Evolutionary conservation across 2,329 filamentous ascomycete species (phyloP).

Genomic region (Colletotrichum sp.): DNA sequence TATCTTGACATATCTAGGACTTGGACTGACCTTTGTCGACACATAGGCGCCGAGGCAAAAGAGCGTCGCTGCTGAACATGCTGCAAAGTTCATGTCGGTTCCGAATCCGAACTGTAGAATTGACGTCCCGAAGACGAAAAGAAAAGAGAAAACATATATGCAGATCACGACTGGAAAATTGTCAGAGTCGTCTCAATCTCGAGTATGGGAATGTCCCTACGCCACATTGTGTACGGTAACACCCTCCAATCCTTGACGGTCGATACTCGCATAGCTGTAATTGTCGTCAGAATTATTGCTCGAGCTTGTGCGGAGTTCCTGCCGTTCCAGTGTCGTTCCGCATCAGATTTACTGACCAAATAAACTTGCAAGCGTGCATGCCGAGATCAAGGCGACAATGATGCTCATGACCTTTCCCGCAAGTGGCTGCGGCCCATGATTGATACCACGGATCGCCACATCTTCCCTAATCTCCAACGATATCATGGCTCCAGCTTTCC

Average conservation of each 20-base stretch:
- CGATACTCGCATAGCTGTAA: not conserved
- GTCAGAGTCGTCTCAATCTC: not conserved
- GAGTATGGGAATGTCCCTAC: not conserved
- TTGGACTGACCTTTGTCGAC: not conserved
- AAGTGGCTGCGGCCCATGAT: not conserved
- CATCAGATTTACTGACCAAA: not conserved
- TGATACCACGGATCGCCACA: slow-evolving; percentile 3
- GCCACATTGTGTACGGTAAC: slow-evolving; percentile 12
- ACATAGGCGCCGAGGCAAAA: slow-evolving; percentile 13
- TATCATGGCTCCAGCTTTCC: not conserved
- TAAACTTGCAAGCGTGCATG: not conserved
- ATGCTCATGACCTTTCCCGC: slow-evolving; percentile 12
- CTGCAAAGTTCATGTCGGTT: slow-evolving; percentile 1
- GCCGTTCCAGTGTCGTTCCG: not conserved
- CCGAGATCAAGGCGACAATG: slow-evolving; percentile 10
- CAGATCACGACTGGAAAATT: not conserved
- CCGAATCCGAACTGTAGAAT: slow-evolving; percentile 13
- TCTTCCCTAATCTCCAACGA: not conserved
- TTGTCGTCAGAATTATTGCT: not conserved
- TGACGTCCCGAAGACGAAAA: slow-evolving; percentile 13
- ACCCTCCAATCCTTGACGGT: slow-evolving; percentile 11
- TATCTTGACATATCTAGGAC: not conserved
- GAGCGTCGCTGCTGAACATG: slow-evolving; percentile 6
- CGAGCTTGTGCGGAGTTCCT: not conserved
- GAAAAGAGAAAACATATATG: slow-evolving; percentile 9